Percentiles rank a stretch among this genome's conserved stretches.
Evolutionary conservation across 768 basidiomycete genomes (phyloP).

Genomic region (Termitomyces sp.): DNA sequence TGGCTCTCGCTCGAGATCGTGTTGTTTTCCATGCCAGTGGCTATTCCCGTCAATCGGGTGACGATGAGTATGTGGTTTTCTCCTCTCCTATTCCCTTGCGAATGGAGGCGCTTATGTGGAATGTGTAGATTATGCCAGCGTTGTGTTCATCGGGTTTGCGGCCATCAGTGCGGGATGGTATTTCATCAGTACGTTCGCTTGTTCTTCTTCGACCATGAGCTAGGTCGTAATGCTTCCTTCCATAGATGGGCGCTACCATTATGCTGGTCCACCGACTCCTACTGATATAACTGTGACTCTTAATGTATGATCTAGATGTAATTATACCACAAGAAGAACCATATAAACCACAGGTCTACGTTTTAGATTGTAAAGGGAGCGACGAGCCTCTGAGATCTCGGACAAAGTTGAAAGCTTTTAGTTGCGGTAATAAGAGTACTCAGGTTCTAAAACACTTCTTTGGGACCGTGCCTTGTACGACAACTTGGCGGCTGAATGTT

Average conservation of each 20-base stretch:
- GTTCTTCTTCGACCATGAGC: not conserved
- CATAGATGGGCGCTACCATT: conserved; percentile 38
- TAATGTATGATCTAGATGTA: not conserved
- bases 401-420: no score
- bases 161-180: conserved; percentile 59
- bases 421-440: no score
- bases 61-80: conserved; percentile 37
- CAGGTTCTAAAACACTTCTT: no score
- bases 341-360: not conserved
- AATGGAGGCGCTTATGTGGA: not conserved
- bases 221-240: not conserved
- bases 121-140: conserved; percentile 55
- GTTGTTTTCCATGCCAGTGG: conserved; percentile 64
- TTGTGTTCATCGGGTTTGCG: conserved; percentile 63
- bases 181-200: conserved; percentile 39
- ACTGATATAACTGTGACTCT: not conserved
- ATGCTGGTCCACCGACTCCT: conserved; percentile 37
- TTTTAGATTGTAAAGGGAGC: not conserved
- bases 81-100: not conserved
- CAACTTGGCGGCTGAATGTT: no score
- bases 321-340: not conserved
- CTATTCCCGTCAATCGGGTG: conserved; percentile 44
- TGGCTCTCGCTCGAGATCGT: conserved; percentile 61
- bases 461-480: no score
- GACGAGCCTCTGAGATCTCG: no score